Conservation (phyloP, 192 early-diverging fungal genomes). For the Haplosporangium gracile region DNA sequence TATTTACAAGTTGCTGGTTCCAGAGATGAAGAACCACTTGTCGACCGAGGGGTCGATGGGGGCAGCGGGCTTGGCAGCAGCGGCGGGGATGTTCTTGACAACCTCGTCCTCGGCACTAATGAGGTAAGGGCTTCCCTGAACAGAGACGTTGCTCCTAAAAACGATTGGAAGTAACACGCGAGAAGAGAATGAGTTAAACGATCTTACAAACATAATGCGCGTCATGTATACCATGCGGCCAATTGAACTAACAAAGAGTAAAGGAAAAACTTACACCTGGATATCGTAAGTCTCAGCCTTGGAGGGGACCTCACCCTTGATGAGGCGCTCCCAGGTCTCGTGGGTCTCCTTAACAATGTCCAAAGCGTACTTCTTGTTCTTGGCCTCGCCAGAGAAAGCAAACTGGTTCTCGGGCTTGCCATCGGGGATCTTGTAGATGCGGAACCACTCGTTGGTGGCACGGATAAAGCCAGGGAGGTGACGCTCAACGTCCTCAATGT, state of each 20-base stretch:
- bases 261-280: slow-evolving; percentile 64
- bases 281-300: slow-evolving; percentile 83
- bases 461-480: slow-evolving; percentile 96
- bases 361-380: slow-evolving; percentile 90
- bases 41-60: slow-evolving; percentile 91
- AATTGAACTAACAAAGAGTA: slow-evolving; percentile 2
- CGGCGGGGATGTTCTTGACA: slow-evolving; percentile 71
- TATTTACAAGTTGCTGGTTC: slow-evolving; percentile 70
- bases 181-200: neutral
- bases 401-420: slow-evolving; percentile 99
- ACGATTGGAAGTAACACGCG: neutral
- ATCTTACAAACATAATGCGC: neutral
- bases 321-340: slow-evolving; percentile 93
- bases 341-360: slow-evolving; percentile 93
- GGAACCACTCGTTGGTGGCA: slow-evolving; percentile 99
- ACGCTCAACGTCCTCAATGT: slow-evolving; percentile 99
- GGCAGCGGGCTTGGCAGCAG: slow-evolving; percentile 66
- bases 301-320: slow-evolving; percentile 71
- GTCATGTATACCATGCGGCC: neutral
- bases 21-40: slow-evolving; percentile 99
- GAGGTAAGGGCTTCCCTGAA: slow-evolving; percentile 81
- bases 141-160: slow-evolving; percentile 75
- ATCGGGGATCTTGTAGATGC: slow-evolving; percentile 99
- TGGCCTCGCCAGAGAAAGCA: slow-evolving; percentile 93
- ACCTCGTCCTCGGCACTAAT: slow-evolving; percentile 68